Evolutionary conservation across 2,329 filamentous ascomycete genomes (phyloP), one percentile per base, ranked within the genome.

Genomic region (Fusarium gaditjirri): DNA sequence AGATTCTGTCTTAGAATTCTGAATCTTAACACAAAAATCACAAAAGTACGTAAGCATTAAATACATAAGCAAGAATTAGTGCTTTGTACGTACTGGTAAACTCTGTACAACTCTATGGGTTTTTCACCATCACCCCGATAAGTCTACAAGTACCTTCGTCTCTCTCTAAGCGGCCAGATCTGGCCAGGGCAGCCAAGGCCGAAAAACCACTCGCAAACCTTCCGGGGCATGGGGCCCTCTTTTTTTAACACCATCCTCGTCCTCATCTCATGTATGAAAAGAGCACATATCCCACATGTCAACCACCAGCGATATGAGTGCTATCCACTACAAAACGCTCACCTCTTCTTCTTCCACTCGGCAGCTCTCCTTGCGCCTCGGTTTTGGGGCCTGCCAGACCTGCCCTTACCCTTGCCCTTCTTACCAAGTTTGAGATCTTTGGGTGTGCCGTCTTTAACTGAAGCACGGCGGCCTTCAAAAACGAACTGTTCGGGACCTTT

Each of bases 381-480:
- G 39, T 78, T 81, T 64, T 81, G 80, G 11, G 83, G 81, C 58
- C 79, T 81, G 73, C 68, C 81, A 64, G 68, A 72, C 71, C 78
- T 80, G 21, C 82, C 83, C 76, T 87, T 89, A 70, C 80, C 80
- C 77, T 87, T 89, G 71, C 79, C 80, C 75, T 88, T 88, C 72
- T 89, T 89, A 16, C 87, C 86, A 39, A 91, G 81, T 79, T 87
- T 91, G 68, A 89, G 80, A 75, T 89, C 89, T 80, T 84, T 91
- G 43, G 89, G 89, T 76, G 86, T 90, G 8, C 88, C 91, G 67
- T 91, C 89, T 63, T 86, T 91, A 36, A 87, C 83, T 60, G 88
- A 93, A 14, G 93, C 93, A 59, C 94, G 87, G 71, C 92, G 90
- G 1, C 94, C 94, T 80, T 97, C 94, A 76, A 95, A 95, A n/a